phyloP scores from a whole-genome alignment of 306 rosid genomes.

The Lotus japonicus region DNA sequence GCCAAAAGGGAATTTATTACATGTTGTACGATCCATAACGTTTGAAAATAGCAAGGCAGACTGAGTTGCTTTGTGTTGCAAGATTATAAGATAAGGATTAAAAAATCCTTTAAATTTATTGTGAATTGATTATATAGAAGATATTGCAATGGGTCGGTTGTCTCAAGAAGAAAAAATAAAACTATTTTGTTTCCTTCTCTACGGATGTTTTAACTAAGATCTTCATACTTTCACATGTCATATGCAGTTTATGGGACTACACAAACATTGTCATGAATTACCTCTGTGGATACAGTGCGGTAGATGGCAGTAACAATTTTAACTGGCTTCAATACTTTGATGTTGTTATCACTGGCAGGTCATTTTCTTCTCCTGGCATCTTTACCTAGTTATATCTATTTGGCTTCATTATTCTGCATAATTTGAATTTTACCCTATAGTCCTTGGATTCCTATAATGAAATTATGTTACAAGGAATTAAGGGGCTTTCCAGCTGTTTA shows the following conservation, averaged over 20 bases:
- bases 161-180: background rate
- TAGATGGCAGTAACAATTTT: slow-evolving; percentile 44
- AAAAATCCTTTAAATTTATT: background rate
- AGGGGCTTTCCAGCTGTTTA: background rate
- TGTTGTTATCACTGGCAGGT: slow-evolving; percentile 97
- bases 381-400: slow-evolving; percentile 2
- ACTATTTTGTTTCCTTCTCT: background rate
- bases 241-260: slow-evolving; percentile 96
- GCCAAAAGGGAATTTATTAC: background rate
- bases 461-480: background rate
- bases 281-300: slow-evolving; percentile 52
- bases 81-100: background rate
- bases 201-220: background rate
- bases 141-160: background rate
- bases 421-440: background rate
- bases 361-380: slow-evolving; percentile 17
- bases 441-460: background rate
- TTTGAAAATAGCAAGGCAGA: background rate
- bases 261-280: slow-evolving; percentile 91
- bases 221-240: background rate
- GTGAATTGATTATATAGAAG: background rate
- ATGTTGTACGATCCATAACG: background rate
- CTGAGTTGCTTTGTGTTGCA: background rate
- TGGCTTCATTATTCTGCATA: slow-evolving; percentile 8
- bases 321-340: slow-evolving; percentile 91